A percentile compares a stretch with the other conserved stretches of the same genome.
Evolutionary conservation across 148 eudicot species (phyloP).

Genomic region (Euryodendron excelsum): DNA sequence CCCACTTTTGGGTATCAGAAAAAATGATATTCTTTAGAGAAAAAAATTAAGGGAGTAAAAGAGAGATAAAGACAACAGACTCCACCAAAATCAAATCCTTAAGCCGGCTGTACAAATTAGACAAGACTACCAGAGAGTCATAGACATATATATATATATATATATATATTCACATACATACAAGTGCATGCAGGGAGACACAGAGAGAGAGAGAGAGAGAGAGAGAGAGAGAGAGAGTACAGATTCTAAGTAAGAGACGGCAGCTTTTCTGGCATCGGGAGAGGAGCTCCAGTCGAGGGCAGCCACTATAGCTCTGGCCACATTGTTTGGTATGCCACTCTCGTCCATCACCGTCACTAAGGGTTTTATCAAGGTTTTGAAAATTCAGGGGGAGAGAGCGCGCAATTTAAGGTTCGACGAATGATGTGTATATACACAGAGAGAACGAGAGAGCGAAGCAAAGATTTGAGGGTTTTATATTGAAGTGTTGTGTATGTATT

Average conservation of each 20-base stretch:
- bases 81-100: neutral
- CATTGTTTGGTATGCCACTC: conserved; percentile 45
- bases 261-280: conserved; percentile 68
- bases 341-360: conserved; percentile 43
- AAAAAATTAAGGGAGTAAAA: neutral
- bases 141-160: neutral
- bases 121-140: neutral
- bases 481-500: too few species aligned
- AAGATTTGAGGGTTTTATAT: too few species aligned
- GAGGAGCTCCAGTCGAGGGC: conserved; percentile 85
- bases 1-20: neutral
- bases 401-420: neutral
- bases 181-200: neutral
- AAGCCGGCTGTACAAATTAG: neutral
- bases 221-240: conserved; percentile 32
- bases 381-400: neutral
- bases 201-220: neutral
- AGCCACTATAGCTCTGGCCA: conserved; percentile 73
- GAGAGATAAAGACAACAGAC: neutral
- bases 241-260: conserved; percentile 71
- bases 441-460: too few species aligned
- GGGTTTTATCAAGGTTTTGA: conserved; percentile 11
- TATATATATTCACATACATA: neutral
- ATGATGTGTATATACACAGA: too few species aligned
- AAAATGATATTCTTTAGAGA: neutral